Percentiles rank a stretch among this genome's conserved stretches.
phyloP scores from a whole-genome alignment of 495 filamentous ascomycete genomes.

The Aspergillus leporis region DNA sequence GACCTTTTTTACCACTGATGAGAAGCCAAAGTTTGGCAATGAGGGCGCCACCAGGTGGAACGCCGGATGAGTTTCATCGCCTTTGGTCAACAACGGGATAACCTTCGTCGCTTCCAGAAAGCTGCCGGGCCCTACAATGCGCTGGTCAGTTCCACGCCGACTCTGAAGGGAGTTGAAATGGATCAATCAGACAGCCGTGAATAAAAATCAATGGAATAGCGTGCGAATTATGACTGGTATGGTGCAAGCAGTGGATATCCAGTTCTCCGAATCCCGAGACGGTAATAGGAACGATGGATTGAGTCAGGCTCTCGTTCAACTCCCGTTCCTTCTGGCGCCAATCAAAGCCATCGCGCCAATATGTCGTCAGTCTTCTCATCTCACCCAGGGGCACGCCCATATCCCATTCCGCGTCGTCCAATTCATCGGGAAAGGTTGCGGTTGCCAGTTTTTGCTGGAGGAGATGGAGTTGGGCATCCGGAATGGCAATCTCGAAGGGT shows the following conservation, averaged over 20 bases:
- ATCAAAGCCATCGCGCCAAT: conserved; percentile 50
- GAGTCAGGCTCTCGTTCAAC: conserved; percentile 42
- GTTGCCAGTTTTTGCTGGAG: conserved; percentile 45
- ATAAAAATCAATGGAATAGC: conserved; percentile 63
- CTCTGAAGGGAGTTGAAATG: neutral
- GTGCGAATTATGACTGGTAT: conserved; percentile 46
- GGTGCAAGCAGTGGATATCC: conserved; percentile 53
- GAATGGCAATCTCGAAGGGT: conserved; percentile 43
- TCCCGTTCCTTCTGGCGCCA: conserved; percentile 46
- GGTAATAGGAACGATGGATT: conserved; percentile 36
- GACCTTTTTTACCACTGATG: conserved; percentile 51
- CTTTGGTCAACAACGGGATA: conserved; percentile 54
- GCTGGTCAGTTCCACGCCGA: neutral
- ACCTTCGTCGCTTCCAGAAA: conserved; percentile 68
- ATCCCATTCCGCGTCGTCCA: conserved; percentile 46
- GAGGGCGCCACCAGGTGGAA: conserved; percentile 73
- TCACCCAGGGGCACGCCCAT: conserved; percentile 49
- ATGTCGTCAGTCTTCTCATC: conserved; percentile 43
- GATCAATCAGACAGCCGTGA: conserved; percentile 51
- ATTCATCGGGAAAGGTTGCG: conserved; percentile 47
- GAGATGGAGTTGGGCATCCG: conserved; percentile 36
- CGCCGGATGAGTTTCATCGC: conserved; percentile 44
- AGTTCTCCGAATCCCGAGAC: conserved; percentile 44
- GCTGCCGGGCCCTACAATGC: conserved; percentile 60
- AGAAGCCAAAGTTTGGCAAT: conserved; percentile 74